Evolutionary conservation across 306 rosid species (phyloP).

Genomic region (Sicyos baderoa): DNA sequence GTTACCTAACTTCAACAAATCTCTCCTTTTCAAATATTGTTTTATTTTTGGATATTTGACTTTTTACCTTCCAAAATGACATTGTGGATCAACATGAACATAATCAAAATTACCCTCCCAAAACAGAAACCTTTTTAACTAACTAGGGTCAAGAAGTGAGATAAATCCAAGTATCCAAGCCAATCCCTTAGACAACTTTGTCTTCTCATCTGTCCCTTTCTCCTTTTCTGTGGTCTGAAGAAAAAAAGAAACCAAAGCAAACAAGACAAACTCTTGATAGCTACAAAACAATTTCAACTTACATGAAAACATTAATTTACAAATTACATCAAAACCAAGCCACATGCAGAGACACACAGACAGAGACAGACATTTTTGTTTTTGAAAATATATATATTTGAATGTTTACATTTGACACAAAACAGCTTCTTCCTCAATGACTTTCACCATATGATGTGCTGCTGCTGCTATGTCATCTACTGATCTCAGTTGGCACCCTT

Average conservation of each 20-base stretch:
- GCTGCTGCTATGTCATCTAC: slow-evolving; percentile 77
- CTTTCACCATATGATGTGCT: slow-evolving; percentile 56
- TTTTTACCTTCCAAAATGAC: background rate
- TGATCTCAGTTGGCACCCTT: slow-evolving; percentile 63
- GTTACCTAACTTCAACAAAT: background rate
- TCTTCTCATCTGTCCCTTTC: slow-evolving; percentile 13
- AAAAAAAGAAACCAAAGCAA: background rate
- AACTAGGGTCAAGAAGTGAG: background rate
- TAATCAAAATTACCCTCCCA: background rate
- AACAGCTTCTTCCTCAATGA: slow-evolving; percentile 50
- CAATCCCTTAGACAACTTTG: slow-evolving; percentile 8
- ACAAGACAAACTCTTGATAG: slow-evolving; percentile 17
- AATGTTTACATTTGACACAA: slow-evolving; percentile 9
- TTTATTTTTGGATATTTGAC: slow-evolving; percentile 2
- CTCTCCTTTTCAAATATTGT: background rate
- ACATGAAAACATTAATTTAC: slow-evolving; percentile 7
- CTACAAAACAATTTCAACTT: slow-evolving; percentile 13
- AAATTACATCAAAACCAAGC: slow-evolving; percentile 12
- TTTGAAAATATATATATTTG: background rate
- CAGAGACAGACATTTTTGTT: background rate
- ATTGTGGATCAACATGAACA: background rate
- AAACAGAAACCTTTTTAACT: background rate
- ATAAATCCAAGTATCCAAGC: slow-evolving; percentile 9
- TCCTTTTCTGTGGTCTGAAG: slow-evolving; percentile 10
- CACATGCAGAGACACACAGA: slow-evolving; percentile 8